phyloP scores from a whole-genome alignment of 2,329 filamentous ascomycete genomes.

The Talaromyces sp. region DNA sequence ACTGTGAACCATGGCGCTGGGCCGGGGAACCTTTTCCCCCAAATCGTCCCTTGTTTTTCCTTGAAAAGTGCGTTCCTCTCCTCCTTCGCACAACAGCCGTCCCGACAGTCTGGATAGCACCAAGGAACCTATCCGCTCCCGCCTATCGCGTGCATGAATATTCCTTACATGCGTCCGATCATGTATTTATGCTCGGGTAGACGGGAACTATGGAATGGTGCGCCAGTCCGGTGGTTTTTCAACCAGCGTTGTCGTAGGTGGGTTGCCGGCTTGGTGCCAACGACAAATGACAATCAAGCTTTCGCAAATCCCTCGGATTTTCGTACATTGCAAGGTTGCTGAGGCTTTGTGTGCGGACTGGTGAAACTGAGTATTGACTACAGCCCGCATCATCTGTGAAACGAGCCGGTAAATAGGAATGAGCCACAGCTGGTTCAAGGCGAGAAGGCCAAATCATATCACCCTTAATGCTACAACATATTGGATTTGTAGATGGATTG shows the following conservation, averaged over 20 bases:
- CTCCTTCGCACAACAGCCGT: constrained; percentile 17
- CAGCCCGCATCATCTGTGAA: neutral
- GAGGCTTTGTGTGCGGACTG: neutral
- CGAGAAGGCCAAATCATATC: neutral
- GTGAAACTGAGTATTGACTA: neutral
- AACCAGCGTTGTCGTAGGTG: neutral
- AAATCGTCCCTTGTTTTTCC: neutral
- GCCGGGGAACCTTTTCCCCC: constrained; percentile 17
- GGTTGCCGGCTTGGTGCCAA: neutral
- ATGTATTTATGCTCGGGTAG: constrained; percentile 16
- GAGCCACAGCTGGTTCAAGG: neutral
- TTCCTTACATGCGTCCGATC: constrained; percentile 19
- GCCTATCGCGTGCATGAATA: constrained; percentile 20
- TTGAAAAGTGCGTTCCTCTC: neutral
- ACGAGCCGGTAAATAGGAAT: neutral
- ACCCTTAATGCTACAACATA: neutral
- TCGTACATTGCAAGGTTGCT: neutral
- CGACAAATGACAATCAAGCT: neutral
- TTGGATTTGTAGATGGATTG: neutral
- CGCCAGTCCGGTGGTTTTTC: constrained; percentile 17
- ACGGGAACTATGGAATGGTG: constrained; percentile 21
- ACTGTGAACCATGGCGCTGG: constrained; percentile 21
- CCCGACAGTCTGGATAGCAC: constrained; percentile 21
- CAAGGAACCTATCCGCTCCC: constrained; percentile 18
- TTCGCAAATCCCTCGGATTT: neutral